Evolutionary conservation across 2,329 filamentous ascomycete species (phyloP), one percentile per base, ranked within the genome.

Genomic region (Botryotinia globosa): DNA sequence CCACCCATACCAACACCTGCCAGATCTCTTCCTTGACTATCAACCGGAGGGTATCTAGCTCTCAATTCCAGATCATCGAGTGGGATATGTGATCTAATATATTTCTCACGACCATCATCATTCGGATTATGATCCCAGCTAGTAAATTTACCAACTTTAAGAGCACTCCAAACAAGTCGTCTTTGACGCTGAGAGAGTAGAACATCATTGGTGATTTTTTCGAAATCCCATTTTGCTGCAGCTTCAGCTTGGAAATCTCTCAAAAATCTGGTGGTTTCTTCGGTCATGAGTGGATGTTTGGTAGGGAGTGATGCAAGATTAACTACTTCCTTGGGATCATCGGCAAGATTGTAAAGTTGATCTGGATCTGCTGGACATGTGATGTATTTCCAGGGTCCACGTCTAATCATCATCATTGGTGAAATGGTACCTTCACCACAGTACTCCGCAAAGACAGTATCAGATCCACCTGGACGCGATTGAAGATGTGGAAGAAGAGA

Each of bases 381-480:
- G 76, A 96, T 90, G 82, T 94, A 97, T 85, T 98, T 98, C 93
- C 93, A 98, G 64, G 88, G 86, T 14, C 93, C 93, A 71, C 94
- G 91, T 73, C 92, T 90, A 80, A 98, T 98, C 94, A 98, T 98
- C 86, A 97, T 93, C 72, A 97, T 88, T 1, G 94, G 94, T 7
- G 92, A 90, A 72, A 97, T 86, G 1, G 94, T 97, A 65, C 94
- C 94, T 83, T 98, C 94, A 67, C 94, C 94, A 80, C 95, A 97
- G 84, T 98, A 98, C 84, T 98, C 94, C 74, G 94, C 94, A 78
- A 95, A 92, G n/a, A 96, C 94, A 18, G 92, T 96, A 81, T 98
- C 94, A 74, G 91, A 90, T 58, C 89, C 90, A 45, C 84, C 85
- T n/a, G 88, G 82, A 34, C 83, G 83, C 68, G 88, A 89, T 78